Base-by-base conservation (phyloP, 2,329 filamentous ascomycete genomes). In the Colletotrichum lentis region DNA sequence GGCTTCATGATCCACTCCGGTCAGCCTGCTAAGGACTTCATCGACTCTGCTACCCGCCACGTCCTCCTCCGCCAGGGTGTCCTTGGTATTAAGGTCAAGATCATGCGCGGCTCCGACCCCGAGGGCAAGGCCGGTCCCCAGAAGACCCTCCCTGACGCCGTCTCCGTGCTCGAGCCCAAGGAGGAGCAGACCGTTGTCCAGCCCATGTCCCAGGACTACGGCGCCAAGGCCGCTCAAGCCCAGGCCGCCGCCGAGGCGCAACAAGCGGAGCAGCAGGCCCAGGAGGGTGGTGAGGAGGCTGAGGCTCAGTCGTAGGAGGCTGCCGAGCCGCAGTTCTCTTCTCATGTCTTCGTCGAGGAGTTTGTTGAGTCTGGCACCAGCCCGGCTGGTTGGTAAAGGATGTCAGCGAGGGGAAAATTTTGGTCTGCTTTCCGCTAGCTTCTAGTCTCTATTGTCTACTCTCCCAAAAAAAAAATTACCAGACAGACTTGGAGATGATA, bases 1-100 rank as follows among this genome's bases (percentile, higher is more conserved):
- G 96, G 96, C 83, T 99, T 99, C 93, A 99, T 99, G 96, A 99
- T 99, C 86, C 96, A 99, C 93, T 99, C 96, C 80, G 96, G 96
- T 86, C 96, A 99, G 85, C 96, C 96, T 80, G 96, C 95, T 80
- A 95, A 96, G 86, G 96, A 99, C 87, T 99, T 99, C 88, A 99
- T 99, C 83, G 96, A 99, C 89, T 89, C 86, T 79, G 96, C 96
- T 77, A 98, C 96, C 80, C 96, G 96, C 79, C 96, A 99, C 93
- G 96, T 99, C 79, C 94, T 99, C 76, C 94, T 99, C 84, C 93
- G 96, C 86, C 96, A 99, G 89, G 96, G 96, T 92, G 96, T 99
- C 75, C 88, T 99, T 75, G 96, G 96, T 87, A 99, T 99, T 88
- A 99, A 99, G 91, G 96, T 99, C 85, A 99, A 99, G 94, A 99